Percentiles rank a stretch among this genome's conserved stretches.
phyloP scores from a whole-genome alignment of 176 grass and related monocot species.

The Hyparrhenia diplandra region DNA sequence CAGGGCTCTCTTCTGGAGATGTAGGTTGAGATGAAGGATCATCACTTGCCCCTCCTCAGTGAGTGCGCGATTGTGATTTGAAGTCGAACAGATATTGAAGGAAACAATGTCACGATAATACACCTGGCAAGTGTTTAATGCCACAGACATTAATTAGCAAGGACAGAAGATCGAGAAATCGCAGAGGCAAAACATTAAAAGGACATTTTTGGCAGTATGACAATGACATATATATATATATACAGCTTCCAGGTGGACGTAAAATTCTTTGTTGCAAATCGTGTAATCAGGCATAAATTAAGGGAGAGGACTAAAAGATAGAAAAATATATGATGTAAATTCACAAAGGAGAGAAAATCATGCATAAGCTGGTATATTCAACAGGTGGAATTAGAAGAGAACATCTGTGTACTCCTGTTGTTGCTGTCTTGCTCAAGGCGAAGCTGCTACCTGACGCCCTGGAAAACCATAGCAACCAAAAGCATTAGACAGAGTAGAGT shows the following conservation, averaged over 20 bases:
- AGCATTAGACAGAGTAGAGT: not conserved
- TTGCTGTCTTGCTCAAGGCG: slow-evolving; percentile 33
- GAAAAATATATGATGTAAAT: not conserved
- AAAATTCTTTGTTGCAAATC: slow-evolving; percentile 4
- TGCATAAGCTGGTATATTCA: not conserved
- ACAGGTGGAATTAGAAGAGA: not conserved
- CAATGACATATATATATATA: too few species aligned
- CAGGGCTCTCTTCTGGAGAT: slow-evolving; percentile 27
- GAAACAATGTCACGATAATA: slow-evolving; percentile 9
- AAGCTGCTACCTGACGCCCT: slow-evolving; percentile 47
- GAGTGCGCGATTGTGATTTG: not conserved
- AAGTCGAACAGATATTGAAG: slow-evolving; percentile 3
- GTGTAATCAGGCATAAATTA: not conserved
- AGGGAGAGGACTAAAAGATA: not conserved
- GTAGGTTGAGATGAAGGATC: slow-evolving; percentile 3
- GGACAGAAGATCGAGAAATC: not conserved
- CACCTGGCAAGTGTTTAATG: not conserved
- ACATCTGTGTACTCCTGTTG: slow-evolving; percentile 24
- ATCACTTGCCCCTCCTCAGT: slow-evolving; percentile 12
- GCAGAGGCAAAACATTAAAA: not conserved
- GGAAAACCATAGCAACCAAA: slow-evolving; percentile 15
- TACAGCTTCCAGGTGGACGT: not conserved
- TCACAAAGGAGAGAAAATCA: slow-evolving; percentile 5
- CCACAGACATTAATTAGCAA: not conserved
- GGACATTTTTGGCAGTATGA: not conserved